Conservation (phyloP, 345 rosid species). For the Eucalyptus fibrosa region DNA sequence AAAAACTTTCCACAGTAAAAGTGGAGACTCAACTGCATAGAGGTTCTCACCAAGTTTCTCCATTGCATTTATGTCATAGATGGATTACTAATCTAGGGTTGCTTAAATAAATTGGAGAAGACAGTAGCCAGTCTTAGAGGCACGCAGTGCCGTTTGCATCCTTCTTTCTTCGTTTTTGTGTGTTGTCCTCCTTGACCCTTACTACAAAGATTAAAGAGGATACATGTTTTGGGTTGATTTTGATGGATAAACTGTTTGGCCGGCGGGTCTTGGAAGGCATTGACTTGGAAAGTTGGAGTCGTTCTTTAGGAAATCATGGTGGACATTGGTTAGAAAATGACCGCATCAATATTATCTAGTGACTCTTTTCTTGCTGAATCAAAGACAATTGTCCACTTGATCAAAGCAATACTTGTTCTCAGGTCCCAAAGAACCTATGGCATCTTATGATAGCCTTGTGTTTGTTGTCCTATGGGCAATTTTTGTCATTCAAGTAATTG, state of each 20-base stretch:
- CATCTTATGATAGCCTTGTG: rapidly evolving
- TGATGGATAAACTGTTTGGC: neutral
- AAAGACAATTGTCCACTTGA: neutral
- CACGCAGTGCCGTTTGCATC: neutral
- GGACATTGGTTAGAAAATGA: neutral
- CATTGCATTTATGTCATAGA: neutral
- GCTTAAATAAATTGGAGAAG: neutral
- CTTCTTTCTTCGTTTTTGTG: neutral
- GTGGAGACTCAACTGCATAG: neutral
- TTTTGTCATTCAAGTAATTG: neutral
- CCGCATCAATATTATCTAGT: rapidly evolving
- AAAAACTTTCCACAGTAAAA: rapidly evolving
- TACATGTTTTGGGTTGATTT: rapidly evolving
- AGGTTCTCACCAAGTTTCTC: neutral
- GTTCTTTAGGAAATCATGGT: no score
- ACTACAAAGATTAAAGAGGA: neutral
- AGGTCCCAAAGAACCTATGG: neutral
- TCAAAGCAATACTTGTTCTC: neutral
- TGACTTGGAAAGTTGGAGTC: neutral
- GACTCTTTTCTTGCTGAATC: neutral
- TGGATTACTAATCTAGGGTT: neutral
- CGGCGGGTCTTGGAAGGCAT: neutral
- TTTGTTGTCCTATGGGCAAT: neutral
- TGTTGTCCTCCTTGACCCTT: neutral
- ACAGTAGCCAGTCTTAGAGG: neutral